Conservation (phyloP, 2,329 filamentous ascomycete genomes). For the Alternaria rosae region DNA sequence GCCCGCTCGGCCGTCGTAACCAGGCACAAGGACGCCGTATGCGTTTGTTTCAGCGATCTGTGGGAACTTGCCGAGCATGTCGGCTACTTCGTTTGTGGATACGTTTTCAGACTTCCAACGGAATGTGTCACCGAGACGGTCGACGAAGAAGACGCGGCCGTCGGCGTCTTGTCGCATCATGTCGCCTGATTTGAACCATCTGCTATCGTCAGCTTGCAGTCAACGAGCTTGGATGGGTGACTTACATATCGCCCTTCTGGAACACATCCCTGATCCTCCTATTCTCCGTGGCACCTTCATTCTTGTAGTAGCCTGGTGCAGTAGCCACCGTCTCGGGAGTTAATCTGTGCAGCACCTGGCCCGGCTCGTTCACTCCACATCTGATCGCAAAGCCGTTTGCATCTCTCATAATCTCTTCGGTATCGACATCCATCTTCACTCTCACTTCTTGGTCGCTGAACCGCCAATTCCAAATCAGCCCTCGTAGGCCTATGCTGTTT, state of each 20-base stretch:
- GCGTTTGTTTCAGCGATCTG: conserved; percentile 55
- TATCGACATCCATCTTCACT: conserved; percentile 51
- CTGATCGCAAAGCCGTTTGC: conserved; percentile 44
- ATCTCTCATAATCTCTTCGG: conserved; percentile 48
- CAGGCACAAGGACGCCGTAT: conserved; percentile 55
- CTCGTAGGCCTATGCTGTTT: conserved; percentile 44
- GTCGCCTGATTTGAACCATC: conserved; percentile 51
- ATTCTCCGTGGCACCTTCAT: conserved; percentile 40
- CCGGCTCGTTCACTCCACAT: conserved; percentile 43
- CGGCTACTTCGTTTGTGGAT: conserved; percentile 55
- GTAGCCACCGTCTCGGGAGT: conserved; percentile 33
- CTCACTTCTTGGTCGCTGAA: conserved; percentile 39
- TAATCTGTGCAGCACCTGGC: conserved; percentile 45
- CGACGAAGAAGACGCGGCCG: conserved; percentile 49
- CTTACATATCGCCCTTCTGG: conserved; percentile 49
- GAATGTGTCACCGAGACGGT: conserved; percentile 51
- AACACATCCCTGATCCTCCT: conserved; percentile 47
- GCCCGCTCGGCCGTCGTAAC: conserved; percentile 56
- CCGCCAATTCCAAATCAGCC: conserved; percentile 45
- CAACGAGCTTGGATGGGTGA: not conserved
- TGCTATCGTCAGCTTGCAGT: conserved; percentile 13
- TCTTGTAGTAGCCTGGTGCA: conserved; percentile 45
- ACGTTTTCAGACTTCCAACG: conserved; percentile 57
- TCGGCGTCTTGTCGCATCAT: conserved; percentile 47
- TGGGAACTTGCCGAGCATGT: conserved; percentile 51